These are phyloP conservation scores for Rhizopus delemar DNA, from an alignment of 371 early-diverging fungal species.

Conservation along the genomic window DNA sequence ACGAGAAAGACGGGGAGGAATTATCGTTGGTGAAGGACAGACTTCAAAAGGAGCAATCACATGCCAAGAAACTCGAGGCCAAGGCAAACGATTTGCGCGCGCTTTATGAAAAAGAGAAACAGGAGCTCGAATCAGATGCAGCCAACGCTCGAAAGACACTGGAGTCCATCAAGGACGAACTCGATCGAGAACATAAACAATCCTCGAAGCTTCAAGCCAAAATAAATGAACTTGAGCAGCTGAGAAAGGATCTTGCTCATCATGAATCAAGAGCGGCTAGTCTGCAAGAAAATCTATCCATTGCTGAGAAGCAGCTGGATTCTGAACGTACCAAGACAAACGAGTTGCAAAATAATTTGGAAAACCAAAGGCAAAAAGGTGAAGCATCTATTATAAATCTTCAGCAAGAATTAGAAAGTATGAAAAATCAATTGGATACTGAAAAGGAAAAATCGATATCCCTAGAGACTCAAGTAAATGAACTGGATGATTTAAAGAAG, in stretches of 20 bases:
- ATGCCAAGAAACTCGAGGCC: slow-evolving; percentile 3
- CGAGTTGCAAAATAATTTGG: slow-evolving; percentile 9
- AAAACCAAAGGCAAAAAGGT: not conserved
- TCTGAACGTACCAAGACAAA: slow-evolving; percentile 5
- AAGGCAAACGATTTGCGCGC: no score
- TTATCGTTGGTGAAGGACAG: slow-evolving; percentile 4
- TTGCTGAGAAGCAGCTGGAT: not conserved
- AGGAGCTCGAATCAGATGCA: not conserved
- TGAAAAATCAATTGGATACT: no score
- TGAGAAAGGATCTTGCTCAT: slow-evolving; percentile 1
- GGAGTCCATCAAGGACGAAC: not conserved
- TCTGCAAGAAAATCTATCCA: slow-evolving; percentile 5
- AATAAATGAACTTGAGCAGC: slow-evolving; percentile 1
- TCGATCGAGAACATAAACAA: not conserved
- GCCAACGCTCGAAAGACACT: not conserved
- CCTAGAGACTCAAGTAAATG: no score
- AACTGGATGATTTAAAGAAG: not conserved
- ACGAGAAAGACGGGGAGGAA: not conserved
- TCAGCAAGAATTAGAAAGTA: no score
- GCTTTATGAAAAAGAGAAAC: not conserved
- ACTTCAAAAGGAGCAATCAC: slow-evolving; percentile 9
- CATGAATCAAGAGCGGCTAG: slow-evolving; percentile 4
- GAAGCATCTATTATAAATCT: not conserved
- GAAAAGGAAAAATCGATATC: no score
- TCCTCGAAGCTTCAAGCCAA: slow-evolving; percentile 2